Conservation (phyloP, 228 moss, liverwort and hornwort species). For the Sphagnum fallax region DNA sequence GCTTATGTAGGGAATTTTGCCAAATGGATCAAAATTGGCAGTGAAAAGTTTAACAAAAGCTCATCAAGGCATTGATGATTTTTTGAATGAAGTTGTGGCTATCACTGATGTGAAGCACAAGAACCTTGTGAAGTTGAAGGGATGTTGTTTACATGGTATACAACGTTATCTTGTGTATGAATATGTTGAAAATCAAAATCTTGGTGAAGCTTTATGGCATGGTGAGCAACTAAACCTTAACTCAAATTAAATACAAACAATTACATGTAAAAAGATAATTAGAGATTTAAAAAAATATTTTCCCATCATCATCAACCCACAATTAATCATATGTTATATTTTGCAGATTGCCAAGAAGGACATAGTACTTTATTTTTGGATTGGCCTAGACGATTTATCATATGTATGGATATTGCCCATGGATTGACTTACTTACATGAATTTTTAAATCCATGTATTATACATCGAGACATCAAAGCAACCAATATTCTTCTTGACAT, state of each 20-base stretch:
- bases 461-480: slow-evolving; percentile 17
- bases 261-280: neutral
- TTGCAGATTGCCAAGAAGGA: neutral
- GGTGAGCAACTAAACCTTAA: neutral
- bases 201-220: slow-evolving; percentile 4
- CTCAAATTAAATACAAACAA: neutral
- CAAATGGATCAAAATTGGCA: neutral
- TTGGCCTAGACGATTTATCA: slow-evolving; percentile 13
- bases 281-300: neutral
- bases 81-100: slow-evolving; percentile 19
- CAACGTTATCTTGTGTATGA: slow-evolving; percentile 22
- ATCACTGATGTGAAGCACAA: slow-evolving; percentile 25
- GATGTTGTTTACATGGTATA: slow-evolving; percentile 18
- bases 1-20: slow-evolving; percentile 9
- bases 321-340: neutral
- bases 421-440: slow-evolving; percentile 23
- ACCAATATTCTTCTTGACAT: slow-evolving; percentile 16
- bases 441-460: slow-evolving; percentile 19
- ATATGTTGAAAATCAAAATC: slow-evolving; percentile 16
- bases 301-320: neutral
- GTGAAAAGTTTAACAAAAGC: neutral
- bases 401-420: slow-evolving; percentile 16
- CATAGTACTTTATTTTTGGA: neutral
- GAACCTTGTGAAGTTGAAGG: slow-evolving; percentile 18
- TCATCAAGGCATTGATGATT: slow-evolving; percentile 3